Evolutionary conservation across 2,329 filamentous ascomycete species (phyloP).

Genomic region (Orbilia ellipsospora): DNA sequence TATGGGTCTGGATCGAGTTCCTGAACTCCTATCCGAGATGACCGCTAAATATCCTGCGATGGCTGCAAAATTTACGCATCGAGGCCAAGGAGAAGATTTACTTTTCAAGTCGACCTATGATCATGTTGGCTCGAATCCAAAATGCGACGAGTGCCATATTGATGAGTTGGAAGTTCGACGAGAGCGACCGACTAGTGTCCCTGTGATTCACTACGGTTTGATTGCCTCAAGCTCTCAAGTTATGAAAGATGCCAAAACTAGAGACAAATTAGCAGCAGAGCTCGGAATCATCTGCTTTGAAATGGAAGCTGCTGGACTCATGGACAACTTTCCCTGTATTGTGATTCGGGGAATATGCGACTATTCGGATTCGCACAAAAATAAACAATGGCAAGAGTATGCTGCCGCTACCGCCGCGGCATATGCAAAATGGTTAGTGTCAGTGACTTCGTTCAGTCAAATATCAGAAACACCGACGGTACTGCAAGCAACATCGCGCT

Average conservation of each 20-base stretch:
- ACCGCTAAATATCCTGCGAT: slow-evolving; percentile 16
- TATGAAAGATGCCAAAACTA: slow-evolving; percentile 10
- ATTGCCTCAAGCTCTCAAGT: slow-evolving; percentile 25
- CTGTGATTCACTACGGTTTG: slow-evolving; percentile 24
- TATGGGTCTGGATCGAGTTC: slow-evolving; percentile 7
- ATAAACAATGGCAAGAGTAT: slow-evolving; percentile 34
- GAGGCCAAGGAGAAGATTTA: slow-evolving; percentile 1
- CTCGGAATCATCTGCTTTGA: slow-evolving; percentile 23
- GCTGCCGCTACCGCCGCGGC: slow-evolving; percentile 12
- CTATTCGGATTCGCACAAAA: slow-evolving; percentile 26
- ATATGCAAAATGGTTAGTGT: slow-evolving; percentile 23
- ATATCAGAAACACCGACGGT: slow-evolving; percentile 13
- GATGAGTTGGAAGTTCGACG: not conserved
- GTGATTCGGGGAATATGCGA: slow-evolving; percentile 32
- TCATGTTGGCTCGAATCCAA: not conserved
- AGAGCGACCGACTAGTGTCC: not conserved
- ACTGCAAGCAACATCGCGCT: slow-evolving; percentile 13
- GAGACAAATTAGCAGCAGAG: slow-evolving; percentile 17
- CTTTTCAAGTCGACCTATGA: slow-evolving; percentile 14
- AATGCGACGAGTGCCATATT: slow-evolving; percentile 1
- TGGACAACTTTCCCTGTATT: slow-evolving; percentile 27
- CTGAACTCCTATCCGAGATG: slow-evolving; percentile 9
- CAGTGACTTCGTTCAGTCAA: slow-evolving; percentile 2
- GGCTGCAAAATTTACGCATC: slow-evolving; percentile 12
- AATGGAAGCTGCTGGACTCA: slow-evolving; percentile 28